Evolutionary conservation across 2,329 filamentous ascomycete genomes (phyloP).

Genomic region (Xylariaceae sp.): DNA sequence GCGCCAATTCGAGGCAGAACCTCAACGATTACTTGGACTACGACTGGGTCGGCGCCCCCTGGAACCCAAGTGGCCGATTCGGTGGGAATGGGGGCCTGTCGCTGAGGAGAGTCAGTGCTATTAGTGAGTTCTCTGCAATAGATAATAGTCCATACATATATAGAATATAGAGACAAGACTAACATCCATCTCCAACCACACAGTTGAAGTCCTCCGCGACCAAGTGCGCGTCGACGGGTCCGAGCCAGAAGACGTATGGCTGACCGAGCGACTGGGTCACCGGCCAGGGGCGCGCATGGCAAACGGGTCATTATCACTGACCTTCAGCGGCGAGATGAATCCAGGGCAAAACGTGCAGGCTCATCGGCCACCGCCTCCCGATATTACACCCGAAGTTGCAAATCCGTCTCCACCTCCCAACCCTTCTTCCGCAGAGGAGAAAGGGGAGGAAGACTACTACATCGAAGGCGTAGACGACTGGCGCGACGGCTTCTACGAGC

Average conservation of each 20-base stretch:
- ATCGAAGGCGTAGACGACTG: conserved; percentile 56
- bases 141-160: no score
- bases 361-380: background rate
- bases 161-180: background rate
- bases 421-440: conserved; percentile 25
- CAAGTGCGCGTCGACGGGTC: conserved; percentile 52
- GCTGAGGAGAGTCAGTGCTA: conserved; percentile 58
- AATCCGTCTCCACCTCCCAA: background rate
- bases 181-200: background rate
- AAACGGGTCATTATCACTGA: conserved; percentile 56
- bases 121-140: conserved; percentile 45
- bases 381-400: background rate
- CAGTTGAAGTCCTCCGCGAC: conserved; percentile 55
- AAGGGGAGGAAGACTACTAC: conserved; percentile 42
- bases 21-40: conserved; percentile 59
- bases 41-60: conserved; percentile 62
- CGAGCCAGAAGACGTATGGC: conserved; percentile 64
- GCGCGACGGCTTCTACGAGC: conserved; percentile 60
- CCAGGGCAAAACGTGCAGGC: conserved; percentile 44
- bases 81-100: conserved; percentile 61
- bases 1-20: conserved; percentile 56
- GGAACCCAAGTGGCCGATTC: conserved; percentile 50
- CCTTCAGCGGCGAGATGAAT: conserved; percentile 59
- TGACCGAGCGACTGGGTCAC: conserved; percentile 58
- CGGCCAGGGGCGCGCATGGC: conserved; percentile 56